These are phyloP conservation scores for Schizochytrium sp. DNA, from an alignment of 108 stramenopile genomes.

Conservation along the genomic window DNA sequence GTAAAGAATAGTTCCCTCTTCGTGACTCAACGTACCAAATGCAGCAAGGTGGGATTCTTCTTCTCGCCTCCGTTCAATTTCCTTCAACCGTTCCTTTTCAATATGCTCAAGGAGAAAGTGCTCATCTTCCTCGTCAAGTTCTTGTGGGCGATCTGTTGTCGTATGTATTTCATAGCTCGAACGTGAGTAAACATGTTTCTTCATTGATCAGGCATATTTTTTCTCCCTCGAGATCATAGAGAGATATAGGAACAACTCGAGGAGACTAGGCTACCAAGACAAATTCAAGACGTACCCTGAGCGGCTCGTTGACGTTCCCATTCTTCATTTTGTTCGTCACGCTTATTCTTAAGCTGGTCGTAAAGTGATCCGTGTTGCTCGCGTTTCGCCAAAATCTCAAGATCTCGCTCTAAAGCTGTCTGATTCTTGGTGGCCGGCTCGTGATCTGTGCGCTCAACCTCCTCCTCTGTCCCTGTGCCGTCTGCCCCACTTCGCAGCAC, in stretches of 20 bases:
- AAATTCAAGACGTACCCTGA: not conserved
- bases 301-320: conserved; percentile 5
- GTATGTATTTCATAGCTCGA: not conserved
- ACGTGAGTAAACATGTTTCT: not conserved
- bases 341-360: conserved; percentile 21
- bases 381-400: not conserved
- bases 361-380: conserved; percentile 24
- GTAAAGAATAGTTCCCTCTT: not conserved
- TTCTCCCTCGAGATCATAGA: not conserved
- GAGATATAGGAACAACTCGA: not conserved
- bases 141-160: not conserved
- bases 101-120: not conserved
- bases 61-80: not conserved
- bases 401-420: conserved; percentile 10
- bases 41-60: not conserved
- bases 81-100: not conserved
- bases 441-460: not conserved
- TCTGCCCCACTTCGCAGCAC: conserved; percentile 18
- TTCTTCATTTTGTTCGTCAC: conserved; percentile 6
- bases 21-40: not conserved
- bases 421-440: not conserved
- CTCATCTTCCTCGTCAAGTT: not conserved
- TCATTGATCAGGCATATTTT: not conserved
- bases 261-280: too few species aligned
- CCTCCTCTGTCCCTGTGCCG: not conserved